Base-by-base conservation (phyloP, 371 early-diverging fungal genomes). In the Encephalitozoon hellem region DNA sequence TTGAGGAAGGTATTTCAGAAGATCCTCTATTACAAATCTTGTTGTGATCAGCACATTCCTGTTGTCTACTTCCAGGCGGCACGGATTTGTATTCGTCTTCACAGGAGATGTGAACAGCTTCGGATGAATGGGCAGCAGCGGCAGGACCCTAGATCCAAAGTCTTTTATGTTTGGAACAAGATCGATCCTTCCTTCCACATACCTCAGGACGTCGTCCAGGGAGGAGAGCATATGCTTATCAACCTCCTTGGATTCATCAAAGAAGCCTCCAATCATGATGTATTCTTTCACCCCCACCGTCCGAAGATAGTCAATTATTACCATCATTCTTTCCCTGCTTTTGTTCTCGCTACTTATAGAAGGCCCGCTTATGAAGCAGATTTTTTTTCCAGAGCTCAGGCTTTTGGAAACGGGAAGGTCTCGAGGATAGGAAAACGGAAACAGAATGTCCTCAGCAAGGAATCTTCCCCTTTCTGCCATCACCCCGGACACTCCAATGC, bases 91-190 rank as follows among this genome's bases (percentile, higher is more conserved):
- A 0, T 66, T 45, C 4, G 52, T 32, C 26, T 2, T 34, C 18
- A 69, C 45, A 9, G 12, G 3, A 4, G 23, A 47, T 39, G 54
- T 39, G 71, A 79, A 74, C 32, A 80, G 67, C 25, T 67, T 69
- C 51, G 42, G 54, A 55, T 80, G 80, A 12, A 80, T 34, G 9
- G 76, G 67, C n/a, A n/a, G 0, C 32, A 70, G 26, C 0, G 80
- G 80, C 1, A 72, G 52, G 0, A 76, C 32, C 11, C 39, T 47
- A 12, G 67, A 69, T 26, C 55, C 65, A 55, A 72, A 72, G 53
- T 80, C 80, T 21, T 34, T 26, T 9, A n/a, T 34, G 32, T 67
- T 69, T 28, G 80, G 80, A 52, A 80, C 41, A 23, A 80, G 26
- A 28, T 15, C 34, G 18, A 77, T 38, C 9, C 59, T 64, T 25